phyloP scores from a whole-genome alignment of 257 asterid genomes.

The Hygrophila difformis region DNA sequence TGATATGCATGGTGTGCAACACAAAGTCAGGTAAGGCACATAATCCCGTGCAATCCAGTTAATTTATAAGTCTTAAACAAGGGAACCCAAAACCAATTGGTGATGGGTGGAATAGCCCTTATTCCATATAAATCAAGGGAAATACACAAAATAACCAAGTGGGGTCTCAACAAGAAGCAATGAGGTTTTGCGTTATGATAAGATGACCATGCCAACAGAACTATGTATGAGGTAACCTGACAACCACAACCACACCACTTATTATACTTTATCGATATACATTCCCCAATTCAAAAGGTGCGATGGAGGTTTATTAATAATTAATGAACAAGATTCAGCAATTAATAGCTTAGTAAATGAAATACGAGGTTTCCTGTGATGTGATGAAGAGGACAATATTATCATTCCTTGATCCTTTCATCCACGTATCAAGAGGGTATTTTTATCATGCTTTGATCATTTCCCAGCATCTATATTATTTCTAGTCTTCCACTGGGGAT shows the following conservation, averaged over 20 bases:
- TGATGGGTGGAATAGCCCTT: too few relatives aligned
- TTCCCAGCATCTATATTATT: not conserved
- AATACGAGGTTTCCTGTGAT: not conserved
- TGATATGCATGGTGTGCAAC: too few relatives aligned
- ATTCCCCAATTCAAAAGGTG: constrained; percentile 13
- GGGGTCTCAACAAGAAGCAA: too few relatives aligned
- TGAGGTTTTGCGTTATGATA: not conserved
- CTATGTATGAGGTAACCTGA: constrained; percentile 4
- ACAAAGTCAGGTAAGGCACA: too few relatives aligned
- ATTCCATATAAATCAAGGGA: too few relatives aligned
- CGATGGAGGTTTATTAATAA: constrained; percentile 4
- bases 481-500: not conserved
- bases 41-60: too few relatives aligned
- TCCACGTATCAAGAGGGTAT: too few relatives aligned
- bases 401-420: too few relatives aligned
- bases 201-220: constrained; percentile 3
- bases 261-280: constrained; percentile 9
- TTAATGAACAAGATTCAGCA: constrained; percentile 6
- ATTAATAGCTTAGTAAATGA: not conserved
- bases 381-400: constrained; percentile 6
- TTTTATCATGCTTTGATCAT: constrained; percentile 6
- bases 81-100: too few relatives aligned
- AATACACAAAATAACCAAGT: too few relatives aligned
- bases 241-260: constrained; percentile 17
- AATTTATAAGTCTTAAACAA: too few relatives aligned